phyloP scores from a whole-genome alignment of 2,329 filamentous ascomycete genomes.

The Epichloe festucae region DNA sequence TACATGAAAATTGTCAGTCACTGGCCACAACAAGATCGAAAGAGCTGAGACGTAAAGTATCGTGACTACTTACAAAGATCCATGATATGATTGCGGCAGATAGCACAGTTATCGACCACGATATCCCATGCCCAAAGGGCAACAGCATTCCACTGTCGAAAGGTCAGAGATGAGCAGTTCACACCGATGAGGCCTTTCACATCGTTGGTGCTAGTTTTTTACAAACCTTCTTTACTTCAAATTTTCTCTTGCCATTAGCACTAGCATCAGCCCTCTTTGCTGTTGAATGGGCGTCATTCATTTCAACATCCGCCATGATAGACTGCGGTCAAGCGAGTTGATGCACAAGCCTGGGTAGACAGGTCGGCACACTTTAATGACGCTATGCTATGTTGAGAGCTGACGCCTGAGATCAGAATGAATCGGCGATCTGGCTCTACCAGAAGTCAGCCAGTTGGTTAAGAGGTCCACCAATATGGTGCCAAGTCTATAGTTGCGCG shows the following conservation, averaged over 20 bases:
- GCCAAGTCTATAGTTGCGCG: not conserved
- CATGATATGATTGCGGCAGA: slow-evolving; percentile 99
- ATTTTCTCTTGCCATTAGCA: slow-evolving; percentile 67
- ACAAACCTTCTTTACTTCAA: slow-evolving; percentile 93
- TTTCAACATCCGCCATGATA: slow-evolving; percentile 86
- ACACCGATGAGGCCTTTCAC: not conserved
- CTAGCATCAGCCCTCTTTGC: slow-evolving; percentile 39
- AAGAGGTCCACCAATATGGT: not conserved
- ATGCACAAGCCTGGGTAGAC: not conserved
- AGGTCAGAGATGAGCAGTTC: not conserved
- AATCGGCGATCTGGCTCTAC: not conserved
- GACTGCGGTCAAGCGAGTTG: not conserved
- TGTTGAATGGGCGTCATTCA: slow-evolving; percentile 68
- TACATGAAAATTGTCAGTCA: slow-evolving; percentile 29
- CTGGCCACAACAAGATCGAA: not conserved
- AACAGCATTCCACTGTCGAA: slow-evolving; percentile 83
- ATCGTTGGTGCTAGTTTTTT: not conserved
- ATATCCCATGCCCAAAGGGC: slow-evolving; percentile 99
- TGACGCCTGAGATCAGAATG: not conserved
- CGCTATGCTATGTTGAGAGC: not conserved
- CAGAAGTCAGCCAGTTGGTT: not conserved
- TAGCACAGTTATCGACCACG: slow-evolving; percentile 97
- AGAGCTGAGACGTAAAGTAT: not conserved
- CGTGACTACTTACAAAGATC: slow-evolving; percentile 63
- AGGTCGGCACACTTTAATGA: not conserved